Evolutionary conservation across 75 land plant genomes (phyloP).

Genomic region (Picea sitchensis): DNA sequence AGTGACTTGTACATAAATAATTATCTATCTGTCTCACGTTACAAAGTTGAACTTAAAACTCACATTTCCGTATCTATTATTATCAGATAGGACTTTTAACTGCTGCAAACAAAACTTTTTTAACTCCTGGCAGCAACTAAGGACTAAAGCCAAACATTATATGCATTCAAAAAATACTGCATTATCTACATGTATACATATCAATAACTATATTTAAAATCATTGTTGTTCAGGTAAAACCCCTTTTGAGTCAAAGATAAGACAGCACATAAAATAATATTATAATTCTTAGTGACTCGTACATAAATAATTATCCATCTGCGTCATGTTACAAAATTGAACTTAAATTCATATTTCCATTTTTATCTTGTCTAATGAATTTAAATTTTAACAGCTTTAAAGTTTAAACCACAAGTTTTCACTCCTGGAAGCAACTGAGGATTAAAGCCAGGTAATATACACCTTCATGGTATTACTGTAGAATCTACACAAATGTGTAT

Average conservation of each 20-base stretch:
- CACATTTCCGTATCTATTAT: not conserved
- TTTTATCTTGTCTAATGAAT: not conserved
- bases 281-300: not conserved
- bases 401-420: not conserved
- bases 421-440: not conserved
- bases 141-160: not conserved
- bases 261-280: too few relatives aligned
- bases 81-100: not conserved
- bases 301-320: not conserved
- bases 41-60: not conserved
- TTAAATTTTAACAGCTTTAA: not conserved
- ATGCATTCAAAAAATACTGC: too few relatives aligned
- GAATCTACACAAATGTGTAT: not conserved
- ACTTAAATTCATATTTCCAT: not conserved
- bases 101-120: not conserved
- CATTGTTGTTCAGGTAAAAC: too few relatives aligned
- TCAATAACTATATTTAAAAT: too few relatives aligned
- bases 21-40: not conserved
- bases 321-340: not conserved
- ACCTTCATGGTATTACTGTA: not conserved
- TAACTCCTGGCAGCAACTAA: not conserved
- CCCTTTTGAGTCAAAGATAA: too few relatives aligned
- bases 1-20: not conserved
- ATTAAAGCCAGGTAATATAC: not conserved
- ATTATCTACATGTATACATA: too few relatives aligned